Base-by-base conservation (phyloP, 306 rosid genomes). In the Rosa chinensis region DNA sequence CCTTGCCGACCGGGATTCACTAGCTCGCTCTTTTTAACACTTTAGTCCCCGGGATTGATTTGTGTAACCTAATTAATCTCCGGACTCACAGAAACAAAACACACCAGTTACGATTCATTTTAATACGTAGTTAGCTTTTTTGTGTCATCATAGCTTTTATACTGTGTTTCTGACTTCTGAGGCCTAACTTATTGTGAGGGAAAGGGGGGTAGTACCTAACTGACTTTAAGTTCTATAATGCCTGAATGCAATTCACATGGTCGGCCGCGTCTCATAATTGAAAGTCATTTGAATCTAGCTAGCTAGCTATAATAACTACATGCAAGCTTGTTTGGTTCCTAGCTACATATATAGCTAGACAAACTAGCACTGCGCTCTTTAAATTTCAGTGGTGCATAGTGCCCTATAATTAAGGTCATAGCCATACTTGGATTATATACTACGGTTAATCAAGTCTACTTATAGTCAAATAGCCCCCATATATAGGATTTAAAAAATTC, bases 171-270 rank as follows among this genome's bases (percentile, higher is more conserved):
- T 43, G 61, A 53, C 61, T 53, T n/a, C 10, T 1, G 25, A 47
- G 17, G 58, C 59, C 63, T 12, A 37, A 50, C 43, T 53, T 55
- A 73, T 53, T 25, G 28, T 25, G 18, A 39, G 18, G 20, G 64
- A 17, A 17, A 8, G 6, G 68, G 64, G 42, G 3, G 2, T 12
- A 28, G 42, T 63, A 28, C 5, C 25, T 14, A 17, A 25, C 32
- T 62, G 47, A 73, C 72, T 77, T 87, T 77, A 52, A 53, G 67
- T 59, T 83, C 73, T 71, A 37, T 5, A 76, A 58, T 68, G 63
- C 47, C 47, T 42, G 11, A 66, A 84, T 20, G 20, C 55, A 17
- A 69, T 59, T 35, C 72, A 69, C 81, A 62, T 76, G 81, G 61
- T 69, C 73, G 13, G 69, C 77, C 4, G 50, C 6, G 9, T 40